A percentile compares a stretch with the other conserved stretches of the same genome.
Evolutionary conservation across 192 early-diverging fungal species (phyloP).

Genomic region (Rhizoclosmatium sp.): DNA sequence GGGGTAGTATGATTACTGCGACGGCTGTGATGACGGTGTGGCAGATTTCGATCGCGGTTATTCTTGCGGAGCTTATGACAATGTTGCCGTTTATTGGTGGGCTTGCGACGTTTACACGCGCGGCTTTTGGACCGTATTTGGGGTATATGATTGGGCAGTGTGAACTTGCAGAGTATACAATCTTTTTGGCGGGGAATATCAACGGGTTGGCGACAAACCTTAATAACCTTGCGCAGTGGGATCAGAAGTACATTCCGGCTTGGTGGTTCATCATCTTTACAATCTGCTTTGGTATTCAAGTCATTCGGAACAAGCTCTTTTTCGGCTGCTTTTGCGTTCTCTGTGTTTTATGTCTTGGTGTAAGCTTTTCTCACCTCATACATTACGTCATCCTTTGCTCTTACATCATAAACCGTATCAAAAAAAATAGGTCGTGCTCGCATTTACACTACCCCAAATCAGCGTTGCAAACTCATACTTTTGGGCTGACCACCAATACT

Average conservation of each 20-base stretch:
- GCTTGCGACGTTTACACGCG: conserved; percentile 25
- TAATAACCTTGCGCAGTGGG: not conserved
- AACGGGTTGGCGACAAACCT: not conserved
- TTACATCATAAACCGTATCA: no score
- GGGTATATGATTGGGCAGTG: conserved; percentile 28
- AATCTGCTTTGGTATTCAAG: not conserved
- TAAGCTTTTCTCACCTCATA: not conserved
- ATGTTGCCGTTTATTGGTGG: conserved; percentile 37
- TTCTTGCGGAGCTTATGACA: conserved; percentile 27
- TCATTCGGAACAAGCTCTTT: not conserved
- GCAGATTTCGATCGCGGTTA: not conserved
- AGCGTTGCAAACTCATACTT: not conserved
- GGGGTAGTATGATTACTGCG: conserved; percentile 11
- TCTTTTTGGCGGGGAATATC: conserved; percentile 9
- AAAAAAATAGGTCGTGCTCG: not conserved
- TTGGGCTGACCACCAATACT: conserved; percentile 6
- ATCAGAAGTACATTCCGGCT: not conserved
- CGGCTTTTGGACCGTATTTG: conserved; percentile 31
- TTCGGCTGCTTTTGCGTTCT: not conserved
- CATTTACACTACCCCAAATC: not conserved
- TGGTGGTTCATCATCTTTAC: conserved; percentile 20
- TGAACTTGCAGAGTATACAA: conserved; percentile 33
- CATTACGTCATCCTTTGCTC: not conserved
- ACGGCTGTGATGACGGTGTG: conserved; percentile 13
- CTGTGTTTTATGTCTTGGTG: not conserved